Evolutionary conservation across 768 basidiomycete species (phyloP).

Genomic region (Tricholoma matsutake): DNA sequence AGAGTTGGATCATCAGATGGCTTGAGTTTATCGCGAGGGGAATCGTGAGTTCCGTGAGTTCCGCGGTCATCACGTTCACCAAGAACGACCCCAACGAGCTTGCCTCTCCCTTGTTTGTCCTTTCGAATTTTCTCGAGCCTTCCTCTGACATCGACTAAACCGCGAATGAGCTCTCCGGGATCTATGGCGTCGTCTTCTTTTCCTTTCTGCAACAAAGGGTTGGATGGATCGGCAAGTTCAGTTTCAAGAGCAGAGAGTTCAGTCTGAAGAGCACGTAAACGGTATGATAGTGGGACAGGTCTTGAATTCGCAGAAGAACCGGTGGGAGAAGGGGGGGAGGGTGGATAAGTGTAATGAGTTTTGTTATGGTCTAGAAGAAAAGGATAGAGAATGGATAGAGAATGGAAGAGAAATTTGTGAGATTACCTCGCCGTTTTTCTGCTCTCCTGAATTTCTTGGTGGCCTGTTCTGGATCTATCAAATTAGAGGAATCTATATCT

Average conservation of each 20-base stretch:
- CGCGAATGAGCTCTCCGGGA: constrained; percentile 72
- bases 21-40: constrained; percentile 10
- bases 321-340: constrained; percentile 48
- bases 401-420: constrained; percentile 5
- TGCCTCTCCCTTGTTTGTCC: constrained; percentile 62
- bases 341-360: constrained; percentile 66
- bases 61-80: constrained; percentile 25
- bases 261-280: constrained; percentile 64
- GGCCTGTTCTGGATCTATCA: constrained; percentile 67
- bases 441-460: constrained; percentile 68
- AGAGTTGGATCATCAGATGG: constrained; percentile 4
- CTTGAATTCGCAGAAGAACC: constrained; percentile 30
- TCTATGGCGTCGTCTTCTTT: constrained; percentile 60
- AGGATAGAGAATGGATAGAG: not conserved
- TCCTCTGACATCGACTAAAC: constrained; percentile 70
- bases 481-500: constrained; percentile 64
- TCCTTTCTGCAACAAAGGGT: constrained; percentile 60
- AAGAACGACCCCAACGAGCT: constrained; percentile 58
- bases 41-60: constrained; percentile 15
- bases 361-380: constrained; percentile 42
- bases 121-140: constrained; percentile 66
- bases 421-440: constrained; percentile 56
- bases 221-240: constrained; percentile 80
- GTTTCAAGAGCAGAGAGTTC: constrained; percentile 80
- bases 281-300: constrained; percentile 50